A percentile compares a stretch with the other conserved stretches of the same genome.
phyloP scores from a whole-genome alignment of 2,329 filamentous ascomycete species.

The Xylariales sp. region DNA sequence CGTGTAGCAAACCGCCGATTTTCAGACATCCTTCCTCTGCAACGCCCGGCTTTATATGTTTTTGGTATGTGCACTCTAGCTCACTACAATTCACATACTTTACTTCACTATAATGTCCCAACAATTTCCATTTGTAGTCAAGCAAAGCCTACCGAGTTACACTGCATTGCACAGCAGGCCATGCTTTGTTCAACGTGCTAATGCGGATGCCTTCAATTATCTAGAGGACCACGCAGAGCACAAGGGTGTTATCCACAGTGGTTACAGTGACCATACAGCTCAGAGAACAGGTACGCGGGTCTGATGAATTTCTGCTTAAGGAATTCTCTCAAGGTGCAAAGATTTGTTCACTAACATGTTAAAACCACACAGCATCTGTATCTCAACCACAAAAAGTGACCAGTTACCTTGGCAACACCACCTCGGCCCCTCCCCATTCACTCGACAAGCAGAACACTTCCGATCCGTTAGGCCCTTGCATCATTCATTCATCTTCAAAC shows the following conservation, averaged over 20 bases:
- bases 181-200: slow-evolving; percentile 10
- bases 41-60: neutral
- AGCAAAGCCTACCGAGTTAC: too few species aligned
- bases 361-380: slow-evolving; percentile 24
- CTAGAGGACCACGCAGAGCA: slow-evolving; percentile 13
- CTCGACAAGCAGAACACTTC: slow-evolving; percentile 4
- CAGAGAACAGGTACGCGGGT: slow-evolving; percentile 5
- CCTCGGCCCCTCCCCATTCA: neutral
- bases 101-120: too few species aligned
- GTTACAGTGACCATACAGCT: neutral
- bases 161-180: neutral
- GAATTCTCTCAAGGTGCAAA: neutral
- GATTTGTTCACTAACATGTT: neutral
- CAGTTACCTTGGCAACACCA: slow-evolving; percentile 6
- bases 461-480: neutral
- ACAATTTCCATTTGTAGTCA: too few species aligned
- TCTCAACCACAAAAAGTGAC: neutral
- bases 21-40: slow-evolving; percentile 13
- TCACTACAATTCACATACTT: neutral
- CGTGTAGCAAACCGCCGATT: slow-evolving; percentile 16
- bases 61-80: slow-evolving; percentile 21
- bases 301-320: neutral
- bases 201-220: slow-evolving; percentile 3
- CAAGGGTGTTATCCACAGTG: neutral
- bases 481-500: neutral